Percentiles rank a stretch among this genome's conserved stretches.
phyloP scores from a whole-genome alignment of 2,329 filamentous ascomycete species.

The Xylaria sp. region DNA sequence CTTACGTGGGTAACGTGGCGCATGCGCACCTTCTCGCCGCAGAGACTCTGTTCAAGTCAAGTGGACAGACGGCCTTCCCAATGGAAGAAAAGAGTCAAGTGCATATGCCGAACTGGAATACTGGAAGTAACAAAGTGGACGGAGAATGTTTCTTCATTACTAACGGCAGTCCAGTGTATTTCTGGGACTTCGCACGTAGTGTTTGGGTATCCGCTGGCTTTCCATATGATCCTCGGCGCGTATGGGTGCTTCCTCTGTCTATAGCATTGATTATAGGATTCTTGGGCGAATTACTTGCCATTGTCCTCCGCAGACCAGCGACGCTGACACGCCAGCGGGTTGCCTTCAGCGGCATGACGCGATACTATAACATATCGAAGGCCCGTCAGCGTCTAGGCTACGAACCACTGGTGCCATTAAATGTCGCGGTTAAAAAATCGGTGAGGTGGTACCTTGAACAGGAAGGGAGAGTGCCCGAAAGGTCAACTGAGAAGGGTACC shows the following conservation, averaged over 20 bases:
- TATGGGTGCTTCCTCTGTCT: background rate
- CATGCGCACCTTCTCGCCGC: background rate
- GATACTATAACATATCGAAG: conserved; percentile 11
- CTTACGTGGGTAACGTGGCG: background rate
- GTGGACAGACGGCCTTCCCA: background rate
- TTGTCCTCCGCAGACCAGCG: background rate
- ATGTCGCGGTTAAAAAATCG: conserved; percentile 35
- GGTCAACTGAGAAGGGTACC: background rate
- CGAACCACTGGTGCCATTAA: background rate
- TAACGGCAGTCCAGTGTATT: background rate
- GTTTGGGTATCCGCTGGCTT: background rate
- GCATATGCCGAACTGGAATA: background rate
- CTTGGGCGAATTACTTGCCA: background rate
- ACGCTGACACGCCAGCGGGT: background rate
- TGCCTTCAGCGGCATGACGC: conserved; percentile 4
- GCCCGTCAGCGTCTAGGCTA: background rate
- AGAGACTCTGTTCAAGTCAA: background rate
- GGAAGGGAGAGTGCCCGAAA: background rate
- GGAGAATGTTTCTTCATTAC: conserved; percentile 2
- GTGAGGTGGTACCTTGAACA: background rate
- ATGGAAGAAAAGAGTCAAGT: background rate
- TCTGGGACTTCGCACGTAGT: background rate
- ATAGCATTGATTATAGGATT: background rate
- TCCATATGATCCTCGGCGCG: background rate
- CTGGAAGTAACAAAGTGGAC: background rate